Evolutionary conservation across 2,329 filamentous ascomycete species (phyloP).

Genomic region (Geosmithia morbida): DNA sequence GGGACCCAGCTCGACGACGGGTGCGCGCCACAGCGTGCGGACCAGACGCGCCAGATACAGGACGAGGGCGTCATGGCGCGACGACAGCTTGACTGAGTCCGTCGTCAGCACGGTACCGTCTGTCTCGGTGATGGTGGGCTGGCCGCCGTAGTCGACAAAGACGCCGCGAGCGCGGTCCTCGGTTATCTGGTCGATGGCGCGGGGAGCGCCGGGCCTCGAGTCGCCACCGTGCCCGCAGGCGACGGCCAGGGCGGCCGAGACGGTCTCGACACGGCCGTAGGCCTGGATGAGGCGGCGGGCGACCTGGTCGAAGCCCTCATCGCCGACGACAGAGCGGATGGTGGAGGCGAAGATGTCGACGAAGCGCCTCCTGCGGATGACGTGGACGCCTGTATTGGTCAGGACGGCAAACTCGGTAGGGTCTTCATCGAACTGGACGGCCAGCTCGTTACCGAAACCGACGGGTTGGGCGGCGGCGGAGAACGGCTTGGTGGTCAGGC

Average conservation of each 20-base stretch:
- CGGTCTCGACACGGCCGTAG: constrained; percentile 80
- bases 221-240: constrained; percentile 89
- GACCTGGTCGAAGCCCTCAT: constrained; percentile 43
- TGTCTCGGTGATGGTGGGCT: constrained; percentile 66
- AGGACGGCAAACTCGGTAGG: constrained; percentile 78
- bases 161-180: constrained; percentile 72
- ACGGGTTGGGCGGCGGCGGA: constrained; percentile 50
- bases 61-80: constrained; percentile 75
- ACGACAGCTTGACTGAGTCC: constrained; percentile 76
- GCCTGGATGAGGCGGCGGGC: constrained; percentile 70
- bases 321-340: constrained; percentile 2
- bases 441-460: constrained; percentile 89
- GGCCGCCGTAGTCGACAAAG: constrained; percentile 87
- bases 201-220: constrained; percentile 51
- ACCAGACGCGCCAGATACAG: constrained; percentile 82
- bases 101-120: constrained; percentile 58
- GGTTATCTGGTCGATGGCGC: constrained; percentile 72
- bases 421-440: constrained; percentile 82
- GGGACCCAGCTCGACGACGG: constrained; percentile 45
- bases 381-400: constrained; percentile 80
- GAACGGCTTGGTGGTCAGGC: constrained; percentile 60
- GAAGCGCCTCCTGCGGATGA: constrained; percentile 60
- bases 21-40: constrained; percentile 73
- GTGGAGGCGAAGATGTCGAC: constrained; percentile 3
- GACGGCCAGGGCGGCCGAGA: constrained; percentile 83